Conservation (phyloP, 2,329 filamentous ascomycete genomes). For the Pseudogymnoascus sp. region DNA sequence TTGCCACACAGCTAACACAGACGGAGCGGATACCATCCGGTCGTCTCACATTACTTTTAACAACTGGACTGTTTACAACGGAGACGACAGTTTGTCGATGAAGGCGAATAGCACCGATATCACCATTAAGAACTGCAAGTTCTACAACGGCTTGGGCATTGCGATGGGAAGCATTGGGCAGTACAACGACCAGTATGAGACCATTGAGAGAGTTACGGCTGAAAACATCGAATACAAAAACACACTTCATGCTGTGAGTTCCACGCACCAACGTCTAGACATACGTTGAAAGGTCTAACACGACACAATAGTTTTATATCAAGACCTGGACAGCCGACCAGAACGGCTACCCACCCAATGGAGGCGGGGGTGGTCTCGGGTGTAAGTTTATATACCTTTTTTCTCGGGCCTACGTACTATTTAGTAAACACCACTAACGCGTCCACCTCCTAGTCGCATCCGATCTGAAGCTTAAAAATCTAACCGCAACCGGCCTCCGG, state of each 20-base stretch:
- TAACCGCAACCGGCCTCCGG: conserved; percentile 25
- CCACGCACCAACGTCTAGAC: too few relatives aligned
- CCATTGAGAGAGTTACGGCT: conserved; percentile 42
- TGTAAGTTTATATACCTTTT: conserved; percentile 17
- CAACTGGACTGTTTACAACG: conserved; percentile 44
- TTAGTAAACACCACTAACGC: background rate
- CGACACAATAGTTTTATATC: conserved; percentile 32
- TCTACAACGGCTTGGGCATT: conserved; percentile 44
- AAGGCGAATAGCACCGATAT: conserved; percentile 53
- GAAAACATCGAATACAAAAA: conserved; percentile 40
- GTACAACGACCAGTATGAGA: conserved; percentile 41
- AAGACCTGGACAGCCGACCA: conserved; percentile 52
- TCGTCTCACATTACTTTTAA: conserved; percentile 44
- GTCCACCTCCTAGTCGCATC: background rate
- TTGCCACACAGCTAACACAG: conserved; percentile 28
- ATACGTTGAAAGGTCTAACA: background rate
- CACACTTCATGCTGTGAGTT: conserved; percentile 37
- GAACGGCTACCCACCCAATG: conserved; percentile 47
- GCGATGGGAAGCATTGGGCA: conserved; percentile 52
- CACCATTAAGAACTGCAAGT: conserved; percentile 39
- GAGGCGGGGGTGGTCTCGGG: conserved; percentile 49
- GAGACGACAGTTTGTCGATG: conserved; percentile 46
- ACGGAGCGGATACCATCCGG: conserved; percentile 45
- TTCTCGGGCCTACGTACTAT: background rate
- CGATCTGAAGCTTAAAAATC: conserved; percentile 33